These are phyloP conservation scores for Citrullus mucosospermus DNA, from an alignment of 306 rosid genomes.

Conservation along the genomic window DNA sequence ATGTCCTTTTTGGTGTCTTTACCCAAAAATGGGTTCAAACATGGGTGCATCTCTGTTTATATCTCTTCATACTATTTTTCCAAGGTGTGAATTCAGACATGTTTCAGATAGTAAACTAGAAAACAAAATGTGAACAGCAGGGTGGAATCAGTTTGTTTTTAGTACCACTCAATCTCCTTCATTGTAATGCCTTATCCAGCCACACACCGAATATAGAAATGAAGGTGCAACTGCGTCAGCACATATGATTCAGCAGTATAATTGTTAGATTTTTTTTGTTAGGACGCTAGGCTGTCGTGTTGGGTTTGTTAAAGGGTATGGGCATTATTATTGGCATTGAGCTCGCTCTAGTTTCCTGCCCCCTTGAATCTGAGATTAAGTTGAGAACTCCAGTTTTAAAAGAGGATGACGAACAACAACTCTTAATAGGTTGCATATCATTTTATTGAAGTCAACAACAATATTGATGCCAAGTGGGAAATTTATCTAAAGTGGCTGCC, in stretches of 20 bases:
- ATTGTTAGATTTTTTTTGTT: not conserved
- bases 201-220: not conserved
- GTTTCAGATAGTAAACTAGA: not conserved
- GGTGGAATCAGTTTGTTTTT: not conserved
- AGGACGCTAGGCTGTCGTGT: not conserved
- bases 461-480: not conserved
- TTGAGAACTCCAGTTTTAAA: not conserved
- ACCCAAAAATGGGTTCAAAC: not conserved
- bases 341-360: not conserved
- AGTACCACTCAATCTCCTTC: not conserved
- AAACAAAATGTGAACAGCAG: not conserved
- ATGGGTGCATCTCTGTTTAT: not conserved
- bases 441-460: not conserved
- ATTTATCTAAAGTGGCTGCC: not conserved
- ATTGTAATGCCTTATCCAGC: not conserved
- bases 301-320: not conserved
- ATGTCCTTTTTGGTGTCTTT: not conserved
- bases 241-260: not conserved
- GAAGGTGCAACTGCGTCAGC: not conserved
- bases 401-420: not conserved
- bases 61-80: not conserved
- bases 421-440: not conserved
- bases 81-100: not conserved
- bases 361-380: no score
- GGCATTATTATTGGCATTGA: not conserved